phyloP scores from a whole-genome alignment of 2,329 filamentous ascomycete species.

The Neodidymelliopsis sp. region DNA sequence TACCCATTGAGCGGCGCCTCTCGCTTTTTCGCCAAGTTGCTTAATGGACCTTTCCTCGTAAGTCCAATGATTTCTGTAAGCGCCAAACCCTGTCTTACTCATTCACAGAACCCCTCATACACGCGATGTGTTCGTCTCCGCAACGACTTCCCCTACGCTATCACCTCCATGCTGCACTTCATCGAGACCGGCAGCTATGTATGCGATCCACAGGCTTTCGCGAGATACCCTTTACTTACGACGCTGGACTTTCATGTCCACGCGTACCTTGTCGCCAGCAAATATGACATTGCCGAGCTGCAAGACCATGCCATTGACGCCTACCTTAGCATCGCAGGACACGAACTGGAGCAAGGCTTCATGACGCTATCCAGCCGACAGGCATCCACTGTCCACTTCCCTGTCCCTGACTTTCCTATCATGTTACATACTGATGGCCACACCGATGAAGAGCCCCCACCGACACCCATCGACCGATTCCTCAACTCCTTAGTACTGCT shows the following conservation, averaged over 20 bases:
- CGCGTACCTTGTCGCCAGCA: slow-evolving; percentile 30
- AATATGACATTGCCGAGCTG: slow-evolving; percentile 29
- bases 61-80: background rate
- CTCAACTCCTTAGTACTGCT: slow-evolving; percentile 32
- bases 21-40: slow-evolving; percentile 22
- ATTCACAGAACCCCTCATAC: background rate
- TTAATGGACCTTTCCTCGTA: slow-evolving; percentile 22
- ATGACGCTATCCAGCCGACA: background rate
- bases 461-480: slow-evolving; percentile 19
- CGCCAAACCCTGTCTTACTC: background rate
- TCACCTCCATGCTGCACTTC: slow-evolving; percentile 30
- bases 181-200: slow-evolving; percentile 27
- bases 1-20: slow-evolving; percentile 25
- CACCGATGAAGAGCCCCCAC: background rate
- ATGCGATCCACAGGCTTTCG: slow-evolving; percentile 17
- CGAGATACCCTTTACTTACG: slow-evolving; percentile 25
- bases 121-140: slow-evolving; percentile 26
- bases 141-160: slow-evolving; percentile 30
- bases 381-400: background rate
- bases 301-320: slow-evolving; percentile 16
- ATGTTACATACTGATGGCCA: background rate
- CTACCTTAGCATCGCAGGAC: slow-evolving; percentile 21
- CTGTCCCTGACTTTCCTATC: background rate
- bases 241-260: slow-evolving; percentile 37
- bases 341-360: slow-evolving; percentile 17